Evolutionary conservation across 164 flowering plant species (phyloP), one percentile per base, ranked within the genome.

Genomic region (Chimonanthus salicifolius): DNA sequence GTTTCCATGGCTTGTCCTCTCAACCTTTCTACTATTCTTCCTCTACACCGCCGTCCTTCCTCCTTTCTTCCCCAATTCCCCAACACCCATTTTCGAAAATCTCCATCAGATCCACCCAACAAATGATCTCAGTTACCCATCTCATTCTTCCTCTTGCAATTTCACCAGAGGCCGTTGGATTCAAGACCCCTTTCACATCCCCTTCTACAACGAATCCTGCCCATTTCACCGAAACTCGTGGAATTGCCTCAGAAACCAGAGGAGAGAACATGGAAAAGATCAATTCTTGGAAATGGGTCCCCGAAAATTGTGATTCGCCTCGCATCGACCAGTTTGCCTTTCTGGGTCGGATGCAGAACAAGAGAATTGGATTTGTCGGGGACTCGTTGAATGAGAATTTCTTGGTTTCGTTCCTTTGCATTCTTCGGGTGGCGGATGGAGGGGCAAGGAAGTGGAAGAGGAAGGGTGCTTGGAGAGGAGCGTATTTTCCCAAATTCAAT

Each of bases 401-500:
- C 67, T 68, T 94, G 82, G 92, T 80, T 6, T 78, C 93, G n/a
- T 85, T 94, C 76, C 66, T 94, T 72, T 94, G 98, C 77, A 64
- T 83, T 60, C 80, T 92, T 49, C 84, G 89, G 49, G 84, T 73
- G 73, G 99, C 85, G 33, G 98, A 96, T 83, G 44, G 6, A 45
- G 87, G 87, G 47, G 97, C 89, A 0, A 86, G 78, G 83, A 96
- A 88, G 83, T 96, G 98, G 97, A 96, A 94, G 87, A 89, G 80
- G 78, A 96, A 87, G 60, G 97, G 98, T 20, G 95, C 98, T 71
- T 96, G 98, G 99, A 90, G 90, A 76, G 99, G 98, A 2, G 99
- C 86, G 67, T 90, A 87, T 77, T 96, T 90, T 69, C 99, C 99
- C 3, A 83, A 81, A 69, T 96, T 77, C 72, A 92, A 96, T 83